Evolutionary conservation across 1,284 basidiomycete species (phyloP).

Genomic region (Melampsora americana): DNA sequence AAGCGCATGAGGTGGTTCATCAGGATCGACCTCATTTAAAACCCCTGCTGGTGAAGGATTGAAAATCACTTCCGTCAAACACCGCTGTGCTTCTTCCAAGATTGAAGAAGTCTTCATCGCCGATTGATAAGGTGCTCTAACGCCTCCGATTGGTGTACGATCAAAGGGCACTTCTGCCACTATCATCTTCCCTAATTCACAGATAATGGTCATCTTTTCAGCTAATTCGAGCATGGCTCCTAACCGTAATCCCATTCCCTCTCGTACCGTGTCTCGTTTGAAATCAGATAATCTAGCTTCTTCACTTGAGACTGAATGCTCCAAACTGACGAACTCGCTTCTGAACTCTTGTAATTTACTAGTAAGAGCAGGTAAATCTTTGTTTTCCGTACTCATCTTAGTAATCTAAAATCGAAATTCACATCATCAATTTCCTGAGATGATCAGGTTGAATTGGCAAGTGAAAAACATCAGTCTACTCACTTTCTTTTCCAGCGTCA

Average conservation of each 20-base stretch:
- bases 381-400: constrained; percentile 53
- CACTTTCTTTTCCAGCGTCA: constrained; percentile 50
- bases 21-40: constrained; percentile 1
- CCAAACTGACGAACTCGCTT: constrained; percentile 51
- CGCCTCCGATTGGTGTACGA: constrained; percentile 48
- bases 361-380: constrained; percentile 48
- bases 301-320: constrained; percentile 50
- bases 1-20: constrained; percentile 3
- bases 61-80: constrained; percentile 36
- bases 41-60: constrained; percentile 7
- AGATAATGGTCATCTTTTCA: constrained; percentile 51
- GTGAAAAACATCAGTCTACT: neutral
- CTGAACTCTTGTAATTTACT: constrained; percentile 49
- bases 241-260: constrained; percentile 47
- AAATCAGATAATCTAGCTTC: constrained; percentile 49
- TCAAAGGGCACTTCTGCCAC: constrained; percentile 50
- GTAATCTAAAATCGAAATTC: too few relatives aligned
- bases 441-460: too few relatives aligned
- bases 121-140: constrained; percentile 47
- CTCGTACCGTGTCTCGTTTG: constrained; percentile 46
- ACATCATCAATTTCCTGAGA: too few relatives aligned
- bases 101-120: constrained; percentile 20
- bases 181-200: constrained; percentile 51
- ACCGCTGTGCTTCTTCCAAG: constrained; percentile 41
- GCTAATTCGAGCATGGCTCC: constrained; percentile 51